phyloP scores from a whole-genome alignment of 2,329 filamentous ascomycete species.

The Conoideocrella luteorostrata region DNA sequence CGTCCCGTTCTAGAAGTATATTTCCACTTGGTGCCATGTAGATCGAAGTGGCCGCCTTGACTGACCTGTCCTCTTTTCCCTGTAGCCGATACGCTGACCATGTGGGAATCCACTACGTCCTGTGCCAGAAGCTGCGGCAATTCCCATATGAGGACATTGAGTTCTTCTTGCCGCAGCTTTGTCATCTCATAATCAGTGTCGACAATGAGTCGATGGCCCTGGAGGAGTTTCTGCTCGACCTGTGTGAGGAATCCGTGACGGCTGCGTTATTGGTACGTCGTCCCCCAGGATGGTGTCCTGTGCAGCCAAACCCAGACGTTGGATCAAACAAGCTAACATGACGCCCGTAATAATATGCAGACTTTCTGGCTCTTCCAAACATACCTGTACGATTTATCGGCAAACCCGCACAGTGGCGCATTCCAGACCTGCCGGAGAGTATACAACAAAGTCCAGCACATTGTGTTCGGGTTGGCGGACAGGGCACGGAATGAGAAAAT shows the following conservation, averaged over 20 bases:
- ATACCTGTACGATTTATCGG: slow-evolving; percentile 73
- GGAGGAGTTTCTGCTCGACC: slow-evolving; percentile 79
- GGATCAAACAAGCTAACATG: slow-evolving; percentile 15
- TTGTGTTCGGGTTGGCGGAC: slow-evolving; percentile 74
- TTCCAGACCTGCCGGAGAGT: slow-evolving; percentile 79
- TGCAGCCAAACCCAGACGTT: neutral
- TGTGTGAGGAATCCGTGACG: slow-evolving; percentile 83
- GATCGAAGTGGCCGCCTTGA: neutral
- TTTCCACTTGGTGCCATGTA: neutral
- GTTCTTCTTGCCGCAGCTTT: slow-evolving; percentile 85
- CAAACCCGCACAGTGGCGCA: slow-evolving; percentile 66
- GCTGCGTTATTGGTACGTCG: slow-evolving; percentile 68
- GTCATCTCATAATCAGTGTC: slow-evolving; percentile 80
- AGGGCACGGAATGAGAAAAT: slow-evolving; percentile 65
- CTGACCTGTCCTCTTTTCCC: neutral
- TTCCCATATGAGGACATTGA: slow-evolving; percentile 89
- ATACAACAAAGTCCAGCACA: slow-evolving; percentile 84
- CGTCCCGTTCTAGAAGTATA: neutral
- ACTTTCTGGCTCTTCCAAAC: slow-evolving; percentile 90
- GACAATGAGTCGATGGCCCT: slow-evolving; percentile 89
- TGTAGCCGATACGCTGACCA: slow-evolving; percentile 78
- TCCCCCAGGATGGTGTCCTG: slow-evolving; percentile 1
- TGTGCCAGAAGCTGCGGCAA: slow-evolving; percentile 82
- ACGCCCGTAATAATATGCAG: slow-evolving; percentile 34
- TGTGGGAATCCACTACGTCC: slow-evolving; percentile 83